These are phyloP conservation scores for Brettanomyces anomalus DNA, from an alignment of 805 yeast genomes.

Conservation along the genomic window DNA sequence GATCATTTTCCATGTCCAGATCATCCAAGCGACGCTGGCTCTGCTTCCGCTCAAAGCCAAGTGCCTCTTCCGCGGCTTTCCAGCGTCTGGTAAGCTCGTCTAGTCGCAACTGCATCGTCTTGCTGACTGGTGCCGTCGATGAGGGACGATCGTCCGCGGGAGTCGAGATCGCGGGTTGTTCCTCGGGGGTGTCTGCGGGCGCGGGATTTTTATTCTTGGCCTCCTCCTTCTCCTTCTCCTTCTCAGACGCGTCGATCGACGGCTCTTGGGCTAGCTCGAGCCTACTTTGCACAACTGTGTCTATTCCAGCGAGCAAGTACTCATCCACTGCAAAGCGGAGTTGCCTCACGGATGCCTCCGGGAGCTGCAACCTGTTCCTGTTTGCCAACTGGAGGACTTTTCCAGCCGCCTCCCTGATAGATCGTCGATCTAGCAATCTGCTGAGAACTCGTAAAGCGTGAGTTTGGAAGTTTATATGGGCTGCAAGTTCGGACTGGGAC, in stretches of 20 bases:
- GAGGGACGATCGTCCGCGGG: not conserved
- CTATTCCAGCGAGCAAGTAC: constrained; percentile 55
- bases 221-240: not conserved
- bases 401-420: constrained; percentile 49
- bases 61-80: constrained; percentile 63
- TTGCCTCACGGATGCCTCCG: constrained; percentile 22
- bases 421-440: constrained; percentile 47
- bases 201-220: too few relatives aligned
- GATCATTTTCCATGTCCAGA: constrained; percentile 46
- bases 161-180: too few relatives aligned
- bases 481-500: constrained; percentile 4
- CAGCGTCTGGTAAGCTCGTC: constrained; percentile 57
- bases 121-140: not conserved
- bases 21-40: constrained; percentile 42
- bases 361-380: constrained; percentile 14
- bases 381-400: constrained; percentile 37
- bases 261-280: constrained; percentile 16
- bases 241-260: constrained; percentile 1
- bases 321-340: constrained; percentile 24
- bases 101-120: constrained; percentile 31
- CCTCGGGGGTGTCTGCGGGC: constrained; percentile 1
- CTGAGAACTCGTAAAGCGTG: constrained; percentile 42
- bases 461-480: constrained; percentile 37
- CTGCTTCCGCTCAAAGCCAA: constrained; percentile 51
- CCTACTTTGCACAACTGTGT: constrained; percentile 50